Evolutionary conservation across 2,329 filamentous ascomycete genomes (phyloP).

Genomic region (Samsoniella hepiali): DNA sequence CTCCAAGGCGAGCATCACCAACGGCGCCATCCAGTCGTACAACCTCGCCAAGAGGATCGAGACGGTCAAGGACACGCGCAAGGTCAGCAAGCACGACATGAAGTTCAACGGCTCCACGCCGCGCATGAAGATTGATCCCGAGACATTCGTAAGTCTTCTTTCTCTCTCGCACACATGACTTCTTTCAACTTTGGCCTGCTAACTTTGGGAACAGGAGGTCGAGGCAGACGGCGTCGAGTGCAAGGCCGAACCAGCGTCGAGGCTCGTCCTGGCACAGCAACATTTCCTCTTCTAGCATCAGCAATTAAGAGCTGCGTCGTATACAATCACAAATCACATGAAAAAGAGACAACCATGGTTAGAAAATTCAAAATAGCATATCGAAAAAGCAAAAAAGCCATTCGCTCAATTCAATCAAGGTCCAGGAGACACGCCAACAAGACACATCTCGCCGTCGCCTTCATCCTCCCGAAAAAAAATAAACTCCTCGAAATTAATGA

Average conservation of each 20-base stretch:
- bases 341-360: neutral
- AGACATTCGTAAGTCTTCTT: constrained; percentile 42
- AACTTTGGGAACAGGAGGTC: neutral
- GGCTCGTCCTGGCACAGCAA: constrained; percentile 12
- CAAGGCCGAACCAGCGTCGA: constrained; percentile 5
- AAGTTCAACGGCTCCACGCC: constrained; percentile 82
- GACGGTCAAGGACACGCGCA: constrained; percentile 72
- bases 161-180: neutral
- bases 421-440: neutral
- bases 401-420: constrained; percentile 10
- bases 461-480: neutral
- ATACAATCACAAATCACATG: neutral
- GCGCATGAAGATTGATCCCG: constrained; percentile 85
- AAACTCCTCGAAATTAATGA: constrained; percentile 11
- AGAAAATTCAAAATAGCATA: constrained; percentile 5
- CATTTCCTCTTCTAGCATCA: constrained; percentile 14
- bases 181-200: neutral
- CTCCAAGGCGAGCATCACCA: constrained; percentile 66
- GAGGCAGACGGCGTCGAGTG: constrained; percentile 6
- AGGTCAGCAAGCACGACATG: constrained; percentile 81
- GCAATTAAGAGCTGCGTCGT: neutral
- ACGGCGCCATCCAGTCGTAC: constrained; percentile 67
- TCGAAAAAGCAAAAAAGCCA: neutral
- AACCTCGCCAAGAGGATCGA: constrained; percentile 76
- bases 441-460: neutral